These are phyloP conservation scores for Phyllosticta citrichinensis DNA, from an alignment of 2,329 filamentous ascomycete species.

Conservation along the genomic window DNA sequence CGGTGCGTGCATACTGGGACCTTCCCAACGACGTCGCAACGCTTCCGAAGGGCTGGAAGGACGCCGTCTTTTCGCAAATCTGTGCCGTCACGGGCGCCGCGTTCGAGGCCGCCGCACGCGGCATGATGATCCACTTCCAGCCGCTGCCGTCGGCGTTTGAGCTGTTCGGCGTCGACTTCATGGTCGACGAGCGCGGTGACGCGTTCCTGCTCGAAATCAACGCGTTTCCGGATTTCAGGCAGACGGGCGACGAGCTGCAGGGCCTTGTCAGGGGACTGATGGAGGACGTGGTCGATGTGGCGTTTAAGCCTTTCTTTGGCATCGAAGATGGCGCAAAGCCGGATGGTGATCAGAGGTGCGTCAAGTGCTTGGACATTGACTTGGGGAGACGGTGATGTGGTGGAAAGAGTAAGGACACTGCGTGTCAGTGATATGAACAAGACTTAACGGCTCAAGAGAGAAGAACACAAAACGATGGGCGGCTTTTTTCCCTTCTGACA, in stretches of 20 bases:
- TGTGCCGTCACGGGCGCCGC: slow-evolving; percentile 61
- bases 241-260: slow-evolving; percentile 70
- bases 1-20: slow-evolving; percentile 66
- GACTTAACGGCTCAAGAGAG: neutral
- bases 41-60: slow-evolving; percentile 37
- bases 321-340: slow-evolving; percentile 12
- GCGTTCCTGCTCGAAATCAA: slow-evolving; percentile 86
- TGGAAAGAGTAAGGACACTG: neutral
- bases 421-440: neutral
- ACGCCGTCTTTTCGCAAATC: slow-evolving; percentile 63
- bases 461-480: neutral
- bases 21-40: slow-evolving; percentile 34
- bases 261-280: slow-evolving; percentile 68
- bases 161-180: slow-evolving; percentile 81
- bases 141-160: slow-evolving; percentile 82
- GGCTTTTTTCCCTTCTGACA: neutral
- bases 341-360: slow-evolving; percentile 23
- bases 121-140: slow-evolving; percentile 87
- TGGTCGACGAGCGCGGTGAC: slow-evolving; percentile 57
- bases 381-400: slow-evolving; percentile 22
- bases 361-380: slow-evolving; percentile 36
- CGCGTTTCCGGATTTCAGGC: slow-evolving; percentile 89
- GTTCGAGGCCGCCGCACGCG: slow-evolving; percentile 77
- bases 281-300: slow-evolving; percentile 58
- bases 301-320: slow-evolving; percentile 59